These are phyloP conservation scores for Yamagishiella unicocca DNA, from an alignment of 139 green algal genomes.

Conservation along the genomic window DNA sequence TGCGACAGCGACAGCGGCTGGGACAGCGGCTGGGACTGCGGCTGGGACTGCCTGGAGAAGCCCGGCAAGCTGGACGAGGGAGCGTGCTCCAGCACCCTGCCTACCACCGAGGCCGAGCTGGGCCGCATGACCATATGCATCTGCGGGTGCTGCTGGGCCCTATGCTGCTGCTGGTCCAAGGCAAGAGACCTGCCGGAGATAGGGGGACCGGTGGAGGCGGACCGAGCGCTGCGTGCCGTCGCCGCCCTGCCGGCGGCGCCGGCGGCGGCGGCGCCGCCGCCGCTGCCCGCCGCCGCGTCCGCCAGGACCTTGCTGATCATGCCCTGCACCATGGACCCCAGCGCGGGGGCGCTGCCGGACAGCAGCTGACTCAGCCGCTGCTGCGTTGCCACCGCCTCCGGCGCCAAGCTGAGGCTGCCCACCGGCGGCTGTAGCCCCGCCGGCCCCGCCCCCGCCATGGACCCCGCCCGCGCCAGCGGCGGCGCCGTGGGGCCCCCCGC, in stretches of 20 bases:
- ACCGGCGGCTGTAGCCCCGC: constrained; percentile 14
- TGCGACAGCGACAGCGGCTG: background rate
- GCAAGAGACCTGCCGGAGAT: too few species aligned
- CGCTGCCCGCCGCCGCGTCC: background rate
- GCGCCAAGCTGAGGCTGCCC: constrained; percentile 11
- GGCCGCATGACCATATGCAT: constrained; percentile 22
- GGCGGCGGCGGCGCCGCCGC: background rate
- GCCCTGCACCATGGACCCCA: constrained; percentile 24
- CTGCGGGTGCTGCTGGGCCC: background rate
- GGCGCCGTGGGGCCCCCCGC: background rate
- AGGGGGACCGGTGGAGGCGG: background rate
- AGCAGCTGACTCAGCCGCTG: constrained; percentile 16
- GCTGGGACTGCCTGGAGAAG: background rate
- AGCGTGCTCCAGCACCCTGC: constrained; percentile 6
- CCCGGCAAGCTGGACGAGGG: background rate
- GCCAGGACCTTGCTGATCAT: constrained; percentile 22
- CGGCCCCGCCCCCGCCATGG: background rate
- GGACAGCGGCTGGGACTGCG: background rate
- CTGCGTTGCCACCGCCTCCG: background rate
- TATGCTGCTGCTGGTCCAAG: too few species aligned
- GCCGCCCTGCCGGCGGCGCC: background rate
- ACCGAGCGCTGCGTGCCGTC: background rate
- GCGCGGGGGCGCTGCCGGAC: background rate
- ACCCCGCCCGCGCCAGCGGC: background rate
- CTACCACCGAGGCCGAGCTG: constrained; percentile 29